Conservation (phyloP, 2,329 filamentous ascomycete species). For the Alternaria sp. region DNA sequence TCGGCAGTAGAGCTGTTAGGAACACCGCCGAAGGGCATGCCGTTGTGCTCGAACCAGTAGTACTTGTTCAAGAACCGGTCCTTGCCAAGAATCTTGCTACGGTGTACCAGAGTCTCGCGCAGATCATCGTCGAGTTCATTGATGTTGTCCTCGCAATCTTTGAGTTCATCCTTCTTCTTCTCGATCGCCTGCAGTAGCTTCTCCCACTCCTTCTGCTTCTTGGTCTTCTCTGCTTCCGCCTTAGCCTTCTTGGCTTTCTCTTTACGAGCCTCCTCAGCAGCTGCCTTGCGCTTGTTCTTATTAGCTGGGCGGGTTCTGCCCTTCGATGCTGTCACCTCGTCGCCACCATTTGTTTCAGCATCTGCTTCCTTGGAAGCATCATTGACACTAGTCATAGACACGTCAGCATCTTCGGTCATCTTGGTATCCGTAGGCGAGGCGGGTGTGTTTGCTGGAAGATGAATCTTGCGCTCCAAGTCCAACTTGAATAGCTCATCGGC, state of each 20-base stretch:
- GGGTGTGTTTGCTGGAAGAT: conserved; percentile 76
- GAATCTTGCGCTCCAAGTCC: conserved; percentile 76
- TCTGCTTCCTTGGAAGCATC: conserved; percentile 75
- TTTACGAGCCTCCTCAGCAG: conserved; percentile 66
- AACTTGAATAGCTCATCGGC: conserved; percentile 75
- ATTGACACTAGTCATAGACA: conserved; percentile 59
- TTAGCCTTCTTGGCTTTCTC: conserved; percentile 73
- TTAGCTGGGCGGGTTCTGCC: conserved; percentile 64
- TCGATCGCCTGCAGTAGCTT: conserved; percentile 89
- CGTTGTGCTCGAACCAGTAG: conserved; percentile 99
- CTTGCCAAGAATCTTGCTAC: conserved; percentile 87
- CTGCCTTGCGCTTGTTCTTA: conserved; percentile 79
- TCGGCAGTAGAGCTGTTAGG: conserved; percentile 87
- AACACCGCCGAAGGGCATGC: conserved; percentile 92
- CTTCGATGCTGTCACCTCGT: conserved; percentile 65
- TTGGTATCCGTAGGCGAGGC: conserved; percentile 64
- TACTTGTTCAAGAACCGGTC: conserved; percentile 99
- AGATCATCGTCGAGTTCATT: conserved; percentile 88
- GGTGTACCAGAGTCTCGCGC: conserved; percentile 90
- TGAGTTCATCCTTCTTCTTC: conserved; percentile 82
- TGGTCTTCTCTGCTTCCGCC: conserved; percentile 67
- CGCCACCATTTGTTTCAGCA: conserved; percentile 72
- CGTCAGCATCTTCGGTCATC: conserved; percentile 66
- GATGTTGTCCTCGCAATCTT: conserved; percentile 85
- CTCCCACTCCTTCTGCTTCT: conserved; percentile 85